Evolutionary conservation across 2,329 filamentous ascomycete species (phyloP), one percentile per base, ranked within the genome.

Genomic region (Pezicula radicicola): DNA sequence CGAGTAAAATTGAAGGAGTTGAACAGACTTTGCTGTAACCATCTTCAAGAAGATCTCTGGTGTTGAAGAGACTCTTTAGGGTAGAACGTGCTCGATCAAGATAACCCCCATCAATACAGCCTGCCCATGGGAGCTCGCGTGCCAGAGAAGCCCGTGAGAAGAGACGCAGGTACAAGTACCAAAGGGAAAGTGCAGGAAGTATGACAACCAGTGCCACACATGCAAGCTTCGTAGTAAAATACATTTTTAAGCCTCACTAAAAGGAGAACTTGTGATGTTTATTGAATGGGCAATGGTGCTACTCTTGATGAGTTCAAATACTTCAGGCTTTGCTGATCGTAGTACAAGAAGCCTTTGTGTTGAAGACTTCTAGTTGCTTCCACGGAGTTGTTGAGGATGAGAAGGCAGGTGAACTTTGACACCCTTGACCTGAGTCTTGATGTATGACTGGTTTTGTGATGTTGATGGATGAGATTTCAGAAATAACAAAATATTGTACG

Each of bases 1-100:
- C 12, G n/a, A 6, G 30, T 18, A 15, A 12, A 33, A n/a, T 16
- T 19, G 15, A 36, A 4, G 30, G 33, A n/a, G 27, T 28, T 33
- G 46, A 37, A 51, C 41, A 37, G 36, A 58, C 59, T 47, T 59
- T 60, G 33, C 53, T 18, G 44, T 61, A 60, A 13, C 57, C 56
- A 25, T 56, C 55, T 25, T 51, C 37, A 15, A 61, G 46, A 25
- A 61, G 56, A 28, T 55, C 52, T 19, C 55, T 50, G 25, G 57
- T 57, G 28, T 51, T 42, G 4, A 57, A 46, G 15, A 61, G 37
- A 35, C 56, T 61, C 30, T 49, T 21, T 12, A 52, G 19, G 9
- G 52, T 59, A 13, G 54, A 46, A 30, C 53, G 54, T 43, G 53
- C 55, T 44, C 56, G 52, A 15, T 56, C 52, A 19, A 57, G 50